Evolutionary conservation across 2,329 filamentous ascomycete species (phyloP).

Genomic region (Apiospora hydei): DNA sequence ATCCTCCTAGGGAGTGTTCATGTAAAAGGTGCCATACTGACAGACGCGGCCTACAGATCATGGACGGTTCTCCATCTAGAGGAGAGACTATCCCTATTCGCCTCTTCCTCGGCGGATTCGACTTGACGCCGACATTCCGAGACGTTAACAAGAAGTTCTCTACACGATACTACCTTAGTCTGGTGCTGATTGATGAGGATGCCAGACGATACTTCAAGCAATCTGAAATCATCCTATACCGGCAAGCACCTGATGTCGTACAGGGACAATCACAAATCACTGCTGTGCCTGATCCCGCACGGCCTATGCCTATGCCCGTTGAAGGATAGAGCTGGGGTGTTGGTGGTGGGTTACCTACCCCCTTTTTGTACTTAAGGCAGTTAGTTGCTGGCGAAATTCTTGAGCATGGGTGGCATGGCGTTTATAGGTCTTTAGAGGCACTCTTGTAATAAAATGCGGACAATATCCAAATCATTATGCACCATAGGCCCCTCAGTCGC

Average conservation of each 20-base stretch:
- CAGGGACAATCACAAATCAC: constrained; percentile 56
- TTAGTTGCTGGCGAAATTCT: constrained; percentile 20
- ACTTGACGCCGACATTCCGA: constrained; percentile 96
- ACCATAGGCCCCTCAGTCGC: background rate
- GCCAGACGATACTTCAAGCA: constrained; percentile 98
- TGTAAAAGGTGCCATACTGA: constrained; percentile 25
- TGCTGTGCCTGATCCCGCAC: constrained; percentile 46
- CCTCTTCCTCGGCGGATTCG: constrained; percentile 95
- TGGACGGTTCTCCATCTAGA: constrained; percentile 98
- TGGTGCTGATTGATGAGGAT: constrained; percentile 97
- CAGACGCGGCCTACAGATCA: constrained; percentile 68
- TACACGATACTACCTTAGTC: constrained; percentile 93
- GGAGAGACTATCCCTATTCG: constrained; percentile 95
- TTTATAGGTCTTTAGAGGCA: constrained; percentile 21
- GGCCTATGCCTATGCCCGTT: constrained; percentile 35
- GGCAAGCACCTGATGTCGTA: constrained; percentile 72
- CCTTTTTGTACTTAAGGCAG: constrained; percentile 17
- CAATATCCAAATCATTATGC: constrained; percentile 19
- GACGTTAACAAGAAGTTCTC: constrained; percentile 99
- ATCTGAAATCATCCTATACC: constrained; percentile 95
- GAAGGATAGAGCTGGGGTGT: constrained; percentile 31
- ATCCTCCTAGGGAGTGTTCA: background rate
- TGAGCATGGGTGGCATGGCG: constrained; percentile 25
- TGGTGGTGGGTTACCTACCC: background rate
- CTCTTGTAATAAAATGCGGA: constrained; percentile 10